Conservation (phyloP, 73 alveolate genomes). For the Symbiodinium natans region DNA sequence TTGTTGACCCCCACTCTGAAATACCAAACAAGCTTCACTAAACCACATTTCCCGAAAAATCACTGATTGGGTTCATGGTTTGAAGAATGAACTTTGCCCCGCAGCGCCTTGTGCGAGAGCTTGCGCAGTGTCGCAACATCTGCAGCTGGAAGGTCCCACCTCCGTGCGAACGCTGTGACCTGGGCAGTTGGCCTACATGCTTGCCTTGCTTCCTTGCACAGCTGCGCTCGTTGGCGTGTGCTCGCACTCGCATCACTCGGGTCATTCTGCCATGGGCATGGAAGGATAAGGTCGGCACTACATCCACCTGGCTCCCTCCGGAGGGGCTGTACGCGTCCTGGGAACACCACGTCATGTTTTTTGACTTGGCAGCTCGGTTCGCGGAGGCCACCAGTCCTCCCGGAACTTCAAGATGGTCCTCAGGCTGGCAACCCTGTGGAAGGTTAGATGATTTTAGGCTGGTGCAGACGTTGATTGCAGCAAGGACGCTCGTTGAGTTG, state of each 20-base stretch:
- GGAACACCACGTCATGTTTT: not conserved
- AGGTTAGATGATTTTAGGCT: too few species aligned
- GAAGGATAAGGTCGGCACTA: not conserved
- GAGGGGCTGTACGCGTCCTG: constrained; percentile 49
- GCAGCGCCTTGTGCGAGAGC: constrained; percentile 29
- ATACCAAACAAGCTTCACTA: too few species aligned
- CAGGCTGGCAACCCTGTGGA: not conserved
- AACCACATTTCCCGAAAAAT: too few species aligned
- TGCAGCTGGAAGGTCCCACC: constrained; percentile 30
- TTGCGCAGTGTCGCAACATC: constrained; percentile 31
- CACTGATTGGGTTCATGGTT: too few species aligned
- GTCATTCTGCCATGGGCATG: too few species aligned
- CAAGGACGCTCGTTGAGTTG: constrained; percentile 43
- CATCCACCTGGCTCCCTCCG: constrained; percentile 50
- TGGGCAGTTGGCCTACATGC: not conserved
- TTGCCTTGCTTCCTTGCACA: too few species aligned
- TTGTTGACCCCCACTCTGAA: too few species aligned
- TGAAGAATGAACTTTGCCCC: too few species aligned
- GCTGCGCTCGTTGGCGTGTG: too few species aligned
- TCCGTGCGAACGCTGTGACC: constrained; percentile 52
- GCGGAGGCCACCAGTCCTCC: constrained; percentile 9
- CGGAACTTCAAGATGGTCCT: constrained; percentile 64
- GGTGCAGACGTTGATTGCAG: not conserved
- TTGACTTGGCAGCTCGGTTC: too few species aligned
- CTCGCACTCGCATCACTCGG: too few species aligned